These are phyloP conservation scores for Plasmodium malariae DNA, from an alignment of 169 alveolate species.

Conservation along the genomic window DNA sequence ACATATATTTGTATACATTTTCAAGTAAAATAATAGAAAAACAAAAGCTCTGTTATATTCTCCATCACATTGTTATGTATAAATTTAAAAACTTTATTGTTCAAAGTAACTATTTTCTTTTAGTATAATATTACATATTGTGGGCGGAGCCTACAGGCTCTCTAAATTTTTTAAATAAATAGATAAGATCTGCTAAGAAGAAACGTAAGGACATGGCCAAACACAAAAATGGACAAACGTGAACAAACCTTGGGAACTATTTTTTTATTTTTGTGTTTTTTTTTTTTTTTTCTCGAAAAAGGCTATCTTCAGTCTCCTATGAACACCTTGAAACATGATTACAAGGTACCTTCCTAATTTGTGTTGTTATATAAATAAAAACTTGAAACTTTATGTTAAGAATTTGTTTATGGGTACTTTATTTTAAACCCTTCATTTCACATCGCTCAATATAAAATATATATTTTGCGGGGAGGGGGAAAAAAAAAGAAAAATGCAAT, in stretches of 20 bases:
- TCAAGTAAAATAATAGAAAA: background rate
- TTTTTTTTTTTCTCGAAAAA: constrained; percentile 5
- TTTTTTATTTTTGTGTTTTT: constrained; percentile 6
- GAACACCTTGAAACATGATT: too few species aligned
- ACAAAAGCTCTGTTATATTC: background rate
- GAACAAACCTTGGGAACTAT: background rate
- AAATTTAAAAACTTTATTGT: background rate
- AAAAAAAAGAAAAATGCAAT: too few species aligned
- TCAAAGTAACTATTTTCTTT: constrained; percentile 4
- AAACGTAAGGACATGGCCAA: background rate
- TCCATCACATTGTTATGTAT: background rate
- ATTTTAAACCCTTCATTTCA: too few species aligned
- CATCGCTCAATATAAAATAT: too few species aligned
- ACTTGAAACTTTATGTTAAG: too few species aligned
- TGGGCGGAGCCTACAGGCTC: background rate
- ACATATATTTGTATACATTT: background rate
- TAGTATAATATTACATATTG: background rate
- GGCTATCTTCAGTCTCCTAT: background rate
- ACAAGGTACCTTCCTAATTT: too few species aligned
- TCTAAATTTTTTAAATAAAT: background rate
- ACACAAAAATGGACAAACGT: background rate
- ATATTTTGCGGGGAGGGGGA: too few species aligned
- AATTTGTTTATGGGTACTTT: too few species aligned
- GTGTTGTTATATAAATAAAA: too few species aligned
- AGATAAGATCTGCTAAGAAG: background rate